These are phyloP conservation scores for Phaseolus coccineus DNA, from an alignment of 331 rosid genomes.

Conservation along the genomic window DNA sequence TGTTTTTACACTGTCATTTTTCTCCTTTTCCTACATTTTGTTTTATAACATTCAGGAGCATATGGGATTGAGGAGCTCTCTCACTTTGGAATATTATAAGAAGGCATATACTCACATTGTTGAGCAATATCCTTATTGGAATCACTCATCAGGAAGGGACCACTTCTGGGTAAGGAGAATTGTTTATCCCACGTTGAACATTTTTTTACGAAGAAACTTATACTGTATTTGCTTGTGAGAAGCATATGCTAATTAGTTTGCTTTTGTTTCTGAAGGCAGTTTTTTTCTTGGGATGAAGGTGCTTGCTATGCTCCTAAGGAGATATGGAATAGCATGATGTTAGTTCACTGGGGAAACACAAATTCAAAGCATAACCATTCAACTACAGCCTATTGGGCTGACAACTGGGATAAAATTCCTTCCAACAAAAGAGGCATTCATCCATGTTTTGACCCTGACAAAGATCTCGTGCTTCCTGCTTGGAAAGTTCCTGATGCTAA, in stretches of 20 bases:
- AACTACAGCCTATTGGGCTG: conserved; percentile 97
- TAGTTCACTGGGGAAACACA: conserved; percentile 99
- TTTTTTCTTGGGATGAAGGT: conserved; percentile 99
- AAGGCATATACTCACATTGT: conserved; percentile 76
- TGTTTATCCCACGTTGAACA: conserved; percentile 26
- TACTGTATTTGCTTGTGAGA: conserved; percentile 15
- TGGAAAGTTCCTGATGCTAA: conserved; percentile 87
- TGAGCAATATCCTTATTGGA: conserved; percentile 85
- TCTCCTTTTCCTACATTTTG: conserved; percentile 20
- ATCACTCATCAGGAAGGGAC: conserved; percentile 90
- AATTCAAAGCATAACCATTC: conserved; percentile 88
- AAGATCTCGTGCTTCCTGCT: conserved; percentile 98
- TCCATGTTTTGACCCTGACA: conserved; percentile 91
- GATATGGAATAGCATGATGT: conserved; percentile 98
- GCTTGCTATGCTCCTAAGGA: conserved; percentile 99
- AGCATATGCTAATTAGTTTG: conserved; percentile 50
- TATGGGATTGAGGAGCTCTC: conserved; percentile 89
- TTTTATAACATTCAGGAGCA: conserved; percentile 65
- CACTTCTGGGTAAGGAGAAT: conserved; percentile 80
- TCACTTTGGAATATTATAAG: conserved; percentile 83
- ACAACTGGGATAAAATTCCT: conserved; percentile 82
- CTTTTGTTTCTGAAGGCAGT: conserved; percentile 73
- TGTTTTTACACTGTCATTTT: conserved; percentile 19
- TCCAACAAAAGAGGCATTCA: conserved; percentile 78
- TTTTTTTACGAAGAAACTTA: conserved; percentile 31